These are phyloP conservation scores for Thielaviopsis cerberus DNA, from an alignment of 2,329 filamentous ascomycete species.

Conservation along the genomic window DNA sequence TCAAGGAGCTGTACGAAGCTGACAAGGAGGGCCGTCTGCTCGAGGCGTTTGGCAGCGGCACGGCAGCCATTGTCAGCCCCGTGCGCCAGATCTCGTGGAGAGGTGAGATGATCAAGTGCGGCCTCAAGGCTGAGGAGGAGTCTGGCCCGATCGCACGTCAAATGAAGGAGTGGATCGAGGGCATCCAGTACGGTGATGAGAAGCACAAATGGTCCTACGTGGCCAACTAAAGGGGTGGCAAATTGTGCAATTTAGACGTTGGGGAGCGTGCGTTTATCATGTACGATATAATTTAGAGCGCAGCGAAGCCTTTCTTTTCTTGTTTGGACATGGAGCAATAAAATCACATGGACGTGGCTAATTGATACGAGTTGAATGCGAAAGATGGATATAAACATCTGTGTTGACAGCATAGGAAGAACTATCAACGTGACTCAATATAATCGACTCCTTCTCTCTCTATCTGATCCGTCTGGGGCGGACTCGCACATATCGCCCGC, in stretches of 20 bases:
- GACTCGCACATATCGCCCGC: conserved; percentile 5
- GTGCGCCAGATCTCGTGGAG: conserved; percentile 80
- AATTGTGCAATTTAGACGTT: neutral
- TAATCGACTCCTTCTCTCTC: neutral
- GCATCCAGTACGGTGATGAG: conserved; percentile 85
- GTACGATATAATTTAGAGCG: neutral
- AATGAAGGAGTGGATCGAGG: conserved; percentile 96
- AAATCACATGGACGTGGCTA: no score
- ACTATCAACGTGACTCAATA: neutral
- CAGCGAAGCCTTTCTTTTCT: neutral
- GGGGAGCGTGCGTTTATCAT: neutral
- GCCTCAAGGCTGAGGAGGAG: conserved; percentile 62
- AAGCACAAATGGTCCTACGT: conserved; percentile 75
- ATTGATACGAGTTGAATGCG: neutral
- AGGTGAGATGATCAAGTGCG: conserved; percentile 64
- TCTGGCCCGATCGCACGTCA: conserved; percentile 66
- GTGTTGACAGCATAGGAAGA: neutral
- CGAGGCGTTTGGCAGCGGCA: conserved; percentile 86
- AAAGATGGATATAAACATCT: neutral
- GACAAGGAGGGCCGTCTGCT: conserved; percentile 68
- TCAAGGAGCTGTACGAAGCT: conserved; percentile 68
- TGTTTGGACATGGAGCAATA: neutral
- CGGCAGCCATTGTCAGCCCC: conserved; percentile 83
- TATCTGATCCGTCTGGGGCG: conserved; percentile 10
- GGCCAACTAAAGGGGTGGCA: conserved; percentile 15